Base-by-base conservation (phyloP, 371 early-diverging fungal genomes). In the Syncephalastrum sp. region DNA sequence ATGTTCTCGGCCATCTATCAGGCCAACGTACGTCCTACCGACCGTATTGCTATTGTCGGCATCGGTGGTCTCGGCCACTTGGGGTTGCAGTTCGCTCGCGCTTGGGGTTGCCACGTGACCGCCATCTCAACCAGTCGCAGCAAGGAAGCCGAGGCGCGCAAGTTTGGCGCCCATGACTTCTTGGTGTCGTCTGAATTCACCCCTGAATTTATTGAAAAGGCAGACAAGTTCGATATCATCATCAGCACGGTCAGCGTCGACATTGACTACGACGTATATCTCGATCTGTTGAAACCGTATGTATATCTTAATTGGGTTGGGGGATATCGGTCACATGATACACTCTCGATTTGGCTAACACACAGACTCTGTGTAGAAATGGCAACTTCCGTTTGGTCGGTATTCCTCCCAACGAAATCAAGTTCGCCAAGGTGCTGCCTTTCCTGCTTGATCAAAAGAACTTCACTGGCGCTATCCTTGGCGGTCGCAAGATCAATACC, bases 61-160 rank as follows among this genome's bases (percentile, higher is more conserved):
- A 78, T 87, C 50, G 90, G 90, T 23, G 88, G 90, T 21, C 69
- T 89, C 44, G 76, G 89, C 6, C 89, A 89, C 52, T 63, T 89
- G 63, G 88, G 82, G 0, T 55, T 87, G 50, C 83, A 88, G 63
- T 85, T 84, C 50, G 84, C 87, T n/a, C 64, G 63, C 19, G 82
- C 77, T 21, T 73, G 87, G 77, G 87, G 87, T 16, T 79, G 82
- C 47, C 70, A 76, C 46, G 72, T 80, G 47, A 75, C 69, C 16
- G 78, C 62, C 23, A 62, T 67, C 16, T 76, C 72, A 23, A 49
- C 33, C 13, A 60, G 47, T 23, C 57, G 57, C 42, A 65, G 59
- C 57, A 91, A 92, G 69, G 76, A 82, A 58, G 75, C 76, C 27
- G 89, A 91, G 52, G 83, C 86, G 12, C 49, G 69, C 15, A 51